Conservation (phyloP, 352 stramenopile genomes). For the Pilasporangium apinafurcum region DNA sequence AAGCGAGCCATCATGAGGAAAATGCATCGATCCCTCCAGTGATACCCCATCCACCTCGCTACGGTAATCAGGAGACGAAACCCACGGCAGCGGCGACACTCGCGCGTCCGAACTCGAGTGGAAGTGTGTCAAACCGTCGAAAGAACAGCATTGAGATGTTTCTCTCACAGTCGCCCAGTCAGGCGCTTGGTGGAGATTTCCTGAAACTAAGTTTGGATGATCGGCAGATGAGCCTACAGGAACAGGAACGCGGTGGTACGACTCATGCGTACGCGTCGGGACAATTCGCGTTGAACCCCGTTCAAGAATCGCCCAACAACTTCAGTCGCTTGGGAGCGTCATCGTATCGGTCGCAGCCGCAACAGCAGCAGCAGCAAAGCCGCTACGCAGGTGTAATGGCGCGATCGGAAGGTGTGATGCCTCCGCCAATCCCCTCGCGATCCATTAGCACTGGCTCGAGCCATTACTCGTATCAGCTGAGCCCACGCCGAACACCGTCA, state of each 20-base stretch:
- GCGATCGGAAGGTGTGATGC: constrained; percentile 9
- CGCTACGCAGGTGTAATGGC: constrained; percentile 7
- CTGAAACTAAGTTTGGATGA: constrained; percentile 71
- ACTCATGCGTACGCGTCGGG: constrained; percentile 25
- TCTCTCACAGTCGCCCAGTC: constrained; percentile 75
- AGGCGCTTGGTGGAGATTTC: constrained; percentile 71
- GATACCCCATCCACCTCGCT: constrained; percentile 1
- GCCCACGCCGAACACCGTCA: constrained; percentile 30
- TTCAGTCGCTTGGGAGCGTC: constrained; percentile 14
- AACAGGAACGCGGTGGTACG: constrained; percentile 10
- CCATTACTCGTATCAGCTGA: constrained; percentile 35
- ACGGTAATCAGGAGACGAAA: constrained; percentile 8
- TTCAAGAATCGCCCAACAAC: constrained; percentile 34
- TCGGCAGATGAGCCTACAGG: constrained; percentile 32
- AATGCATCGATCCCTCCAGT: constrained; percentile 1
- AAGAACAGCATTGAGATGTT: constrained; percentile 89
- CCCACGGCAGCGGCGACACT: constrained; percentile 6
- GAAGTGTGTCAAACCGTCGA: constrained; percentile 43
- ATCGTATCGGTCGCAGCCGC: constrained; percentile 10
- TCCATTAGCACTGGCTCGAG: constrained; percentile 25
- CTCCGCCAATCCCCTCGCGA: constrained; percentile 28
- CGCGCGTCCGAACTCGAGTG: too few species aligned
- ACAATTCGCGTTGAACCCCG: constrained; percentile 44
- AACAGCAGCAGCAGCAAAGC: constrained; percentile 16
- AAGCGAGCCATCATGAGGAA: constrained; percentile 18